Base-by-base conservation (phyloP, 768 basidiomycete species). In the Gyrodon lividus region DNA sequence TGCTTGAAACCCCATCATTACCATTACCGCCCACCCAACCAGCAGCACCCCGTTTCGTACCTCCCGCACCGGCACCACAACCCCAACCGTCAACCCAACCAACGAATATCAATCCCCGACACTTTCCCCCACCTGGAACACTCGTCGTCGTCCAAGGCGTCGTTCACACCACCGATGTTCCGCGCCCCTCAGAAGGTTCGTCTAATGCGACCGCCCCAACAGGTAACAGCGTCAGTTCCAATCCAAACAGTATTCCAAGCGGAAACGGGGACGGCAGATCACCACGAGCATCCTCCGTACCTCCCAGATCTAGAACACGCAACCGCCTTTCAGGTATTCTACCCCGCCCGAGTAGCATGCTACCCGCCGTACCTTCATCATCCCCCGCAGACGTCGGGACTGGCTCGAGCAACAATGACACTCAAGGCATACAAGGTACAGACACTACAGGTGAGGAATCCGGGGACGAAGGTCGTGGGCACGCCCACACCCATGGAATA, bases 61-160 rank as follows among this genome's bases (percentile, higher is more conserved):
- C 54, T 42, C 53, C 55, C 40, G 42, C 60, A 31, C 39, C 54
- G 50, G 38, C 58, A 26, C 51, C 48, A 14, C 51, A 55, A 43
- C 40, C 66, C 41, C 59, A 67, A 20, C 53, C 63, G 44, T 50
- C 60, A 31, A 44, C 64, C 28, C 61, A 66, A 24, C 60, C 58
- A 12, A 37, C 50, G 19, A 69, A 44, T 34, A 43, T 22, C 41
- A 49, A 17, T 35, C 57, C 54, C n/a, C 71, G 79, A 19, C 76
- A 77, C 48, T 87, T 87, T 62, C 86, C 86, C 31, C 83, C 86
- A 0, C 83, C 87, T 0, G 87, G 88, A 13, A 89, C 88, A 2
- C 76, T 91, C 3, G 88, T 91, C 22, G 86, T 91, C 31, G 88
- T 91, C 0, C 88, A 91, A 67, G 88, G 88, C 43, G 87, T 89